phyloP scores from a whole-genome alignment of 1,284 basidiomycete genomes.

The Ceratobasidium sp. region DNA sequence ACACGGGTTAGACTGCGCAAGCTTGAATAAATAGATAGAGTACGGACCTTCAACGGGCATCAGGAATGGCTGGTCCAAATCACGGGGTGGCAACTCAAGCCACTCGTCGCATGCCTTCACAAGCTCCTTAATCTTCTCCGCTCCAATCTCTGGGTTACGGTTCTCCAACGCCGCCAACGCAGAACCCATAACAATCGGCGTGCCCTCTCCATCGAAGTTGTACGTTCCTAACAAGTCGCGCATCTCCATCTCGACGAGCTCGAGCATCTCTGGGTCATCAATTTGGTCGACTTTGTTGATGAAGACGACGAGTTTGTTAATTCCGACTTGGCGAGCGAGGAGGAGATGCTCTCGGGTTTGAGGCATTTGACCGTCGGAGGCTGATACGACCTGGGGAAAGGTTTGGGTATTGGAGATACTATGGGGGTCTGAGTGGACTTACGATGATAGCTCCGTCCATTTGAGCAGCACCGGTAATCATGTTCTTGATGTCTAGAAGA shows the following conservation, averaged over 20 bases:
- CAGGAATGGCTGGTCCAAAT: constrained; percentile 98
- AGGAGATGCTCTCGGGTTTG: constrained; percentile 99
- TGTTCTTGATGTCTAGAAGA: constrained; percentile 90
- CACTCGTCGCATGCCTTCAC: constrained; percentile 92
- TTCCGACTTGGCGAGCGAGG: constrained; percentile 97
- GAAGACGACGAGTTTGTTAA: constrained; percentile 98
- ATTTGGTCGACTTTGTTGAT: constrained; percentile 99
- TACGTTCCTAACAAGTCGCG: constrained; percentile 94
- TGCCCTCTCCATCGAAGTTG: constrained; percentile 97
- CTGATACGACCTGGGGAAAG: constrained; percentile 80
- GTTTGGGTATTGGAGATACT: background rate
- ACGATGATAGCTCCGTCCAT: constrained; percentile 98
- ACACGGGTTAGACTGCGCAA: constrained; percentile 19
- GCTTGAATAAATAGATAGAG: background rate
- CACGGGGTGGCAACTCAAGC: constrained; percentile 96
- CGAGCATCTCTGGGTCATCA: constrained; percentile 97
- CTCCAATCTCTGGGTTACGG: constrained; percentile 82
- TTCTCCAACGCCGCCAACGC: constrained; percentile 96
- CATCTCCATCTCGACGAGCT: constrained; percentile 99
- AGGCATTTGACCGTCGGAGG: constrained; percentile 99
- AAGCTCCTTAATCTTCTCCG: constrained; percentile 85
- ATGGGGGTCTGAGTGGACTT: constrained; percentile 26
- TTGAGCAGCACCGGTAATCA: constrained; percentile 99
- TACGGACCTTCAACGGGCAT: constrained; percentile 87
- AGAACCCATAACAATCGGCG: constrained; percentile 97